Evolutionary conservation across 2,329 filamentous ascomycete species (phyloP), one percentile per base, ranked within the genome.

Genomic region (Aureobasidium sp.): DNA sequence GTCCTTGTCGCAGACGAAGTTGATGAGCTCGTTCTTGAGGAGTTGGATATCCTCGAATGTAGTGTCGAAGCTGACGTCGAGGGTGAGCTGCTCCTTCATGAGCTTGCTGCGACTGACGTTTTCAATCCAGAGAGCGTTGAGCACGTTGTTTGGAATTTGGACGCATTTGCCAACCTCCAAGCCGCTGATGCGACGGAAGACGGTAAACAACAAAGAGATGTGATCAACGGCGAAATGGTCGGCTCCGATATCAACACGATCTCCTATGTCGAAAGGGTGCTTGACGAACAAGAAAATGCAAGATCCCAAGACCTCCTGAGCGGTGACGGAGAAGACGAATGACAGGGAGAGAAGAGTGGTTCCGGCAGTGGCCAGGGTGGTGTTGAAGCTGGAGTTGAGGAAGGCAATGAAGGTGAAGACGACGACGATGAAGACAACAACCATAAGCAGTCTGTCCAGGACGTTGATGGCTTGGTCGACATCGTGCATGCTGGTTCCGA

Each of bases 271-370:
- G 72, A 89, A 97, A 0, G 94, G 93, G 72, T 99, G 94, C 79
- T 99, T 99, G 78, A 97, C 90, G 69, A 99, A 99, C 1, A 99
- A 78, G 78, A 99, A 99, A 69, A 99, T 96, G 78, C 93, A 97
- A 38, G 92, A 96, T 69, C 93, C 93, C n/a, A 99, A 83, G 64
- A 99, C 88, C 74, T 99, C 94, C 74, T 96, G 92, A 3, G 88
- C 87, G 1, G 92, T 96, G 60, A 88, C 87, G 25, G 92, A 87
- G 73, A 99, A 97, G 67, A 96, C 88, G 76, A 99, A 99, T 4
- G 93, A 96, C n/a, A 97, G 79, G 6, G 93, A 97, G 10, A 99
- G 84, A 43, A 99, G 81, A 0, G 94, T 88, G 1, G 94, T 96
- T 64, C 93, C 93, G 53, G 92, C 90, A 10, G 92, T 95, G 4